phyloP scores from a whole-genome alignment of 768 basidiomycete species.

The Amanita brunnescens region DNA sequence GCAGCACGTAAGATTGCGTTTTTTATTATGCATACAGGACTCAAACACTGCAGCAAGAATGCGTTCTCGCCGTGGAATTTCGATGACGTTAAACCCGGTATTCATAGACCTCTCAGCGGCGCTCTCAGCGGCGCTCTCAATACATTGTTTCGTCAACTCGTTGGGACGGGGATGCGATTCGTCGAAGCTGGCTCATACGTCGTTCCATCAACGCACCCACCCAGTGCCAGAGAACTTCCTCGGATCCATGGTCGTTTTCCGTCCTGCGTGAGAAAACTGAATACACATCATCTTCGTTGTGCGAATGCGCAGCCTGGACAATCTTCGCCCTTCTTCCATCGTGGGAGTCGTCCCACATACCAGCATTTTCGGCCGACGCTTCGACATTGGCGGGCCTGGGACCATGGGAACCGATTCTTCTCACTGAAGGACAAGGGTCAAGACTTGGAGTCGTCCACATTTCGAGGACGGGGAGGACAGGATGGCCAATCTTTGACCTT shows the following conservation, averaged over 20 bases:
- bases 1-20: no score
- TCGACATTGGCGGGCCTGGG: no score
- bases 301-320: slow-evolving; percentile 64
- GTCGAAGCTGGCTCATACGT: no score
- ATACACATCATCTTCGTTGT: slow-evolving; percentile 59
- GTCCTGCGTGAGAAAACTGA: slow-evolving; percentile 69
- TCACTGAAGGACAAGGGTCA: slow-evolving; percentile 23
- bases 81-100: slow-evolving; percentile 53
- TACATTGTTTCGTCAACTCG: slow-evolving; percentile 46
- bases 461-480: no score
- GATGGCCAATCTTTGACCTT: slow-evolving; percentile 51
- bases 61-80: slow-evolving; percentile 62
- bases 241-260: slow-evolving; percentile 66
- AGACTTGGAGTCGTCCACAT: no score
- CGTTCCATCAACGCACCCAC: no score
- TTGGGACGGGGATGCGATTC: slow-evolving; percentile 32
- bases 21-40: no score
- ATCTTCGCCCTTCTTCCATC: slow-evolving; percentile 37
- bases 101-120: slow-evolving; percentile 43
- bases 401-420: slow-evolving; percentile 41
- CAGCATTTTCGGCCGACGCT: slow-evolving; percentile 53
- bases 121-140: slow-evolving; percentile 42
- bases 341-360: slow-evolving; percentile 65
- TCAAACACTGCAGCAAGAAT: slow-evolving; percentile 52
- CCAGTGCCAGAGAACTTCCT: no score